phyloP scores from a whole-genome alignment of 2,329 filamentous ascomycete genomes.

The Hypoxylon sp. region DNA sequence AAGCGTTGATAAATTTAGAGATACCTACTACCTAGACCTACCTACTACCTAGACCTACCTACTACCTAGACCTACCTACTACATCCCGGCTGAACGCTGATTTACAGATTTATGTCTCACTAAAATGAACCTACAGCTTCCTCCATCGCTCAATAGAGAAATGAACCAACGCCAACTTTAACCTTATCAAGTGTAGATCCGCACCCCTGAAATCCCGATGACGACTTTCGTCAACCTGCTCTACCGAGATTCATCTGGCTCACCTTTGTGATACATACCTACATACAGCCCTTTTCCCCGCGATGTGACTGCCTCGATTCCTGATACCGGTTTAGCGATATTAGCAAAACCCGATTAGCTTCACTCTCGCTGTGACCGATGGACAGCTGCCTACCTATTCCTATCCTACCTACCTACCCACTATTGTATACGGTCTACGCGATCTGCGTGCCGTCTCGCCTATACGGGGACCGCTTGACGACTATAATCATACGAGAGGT shows the following conservation, averaged over 20 bases:
- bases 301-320: constrained; percentile 25
- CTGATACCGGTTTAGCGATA: constrained; percentile 9
- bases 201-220: constrained; percentile 30
- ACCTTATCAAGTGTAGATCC: constrained; percentile 33
- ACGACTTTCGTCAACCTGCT: constrained; percentile 27
- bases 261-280: constrained; percentile 1
- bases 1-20: constrained; percentile 18
- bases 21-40: neutral
- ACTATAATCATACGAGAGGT: constrained; percentile 16
- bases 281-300: constrained; percentile 16
- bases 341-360: constrained; percentile 3
- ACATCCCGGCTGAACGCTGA: constrained; percentile 2
- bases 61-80: no score
- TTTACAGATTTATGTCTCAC: constrained; percentile 7
- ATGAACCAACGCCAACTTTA: constrained; percentile 8
- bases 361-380: constrained; percentile 14
- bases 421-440: neutral
- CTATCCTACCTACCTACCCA: neutral
- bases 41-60: no score
- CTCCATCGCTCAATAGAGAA: constrained; percentile 16
- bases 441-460: constrained; percentile 10
- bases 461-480: constrained; percentile 8
- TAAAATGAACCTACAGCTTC: constrained; percentile 8
- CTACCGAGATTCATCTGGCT: constrained; percentile 33
- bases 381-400: constrained; percentile 1